phyloP scores from a whole-genome alignment of 2,329 filamentous ascomycete genomes.

The Sporothrix inflata region DNA sequence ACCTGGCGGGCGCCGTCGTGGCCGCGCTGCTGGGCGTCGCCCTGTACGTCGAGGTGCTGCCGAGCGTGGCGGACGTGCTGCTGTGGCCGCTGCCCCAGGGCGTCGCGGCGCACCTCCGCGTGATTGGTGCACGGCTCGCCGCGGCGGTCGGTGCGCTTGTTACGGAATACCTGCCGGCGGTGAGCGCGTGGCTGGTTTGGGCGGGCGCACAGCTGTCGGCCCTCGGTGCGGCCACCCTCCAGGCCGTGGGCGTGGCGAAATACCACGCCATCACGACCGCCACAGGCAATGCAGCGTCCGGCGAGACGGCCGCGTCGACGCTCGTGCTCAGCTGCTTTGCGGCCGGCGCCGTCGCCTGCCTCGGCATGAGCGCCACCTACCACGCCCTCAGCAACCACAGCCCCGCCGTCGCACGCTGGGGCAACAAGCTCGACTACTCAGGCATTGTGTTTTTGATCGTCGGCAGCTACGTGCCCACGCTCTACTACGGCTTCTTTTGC shows the following conservation, averaged over 20 bases:
- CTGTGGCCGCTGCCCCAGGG: not conserved
- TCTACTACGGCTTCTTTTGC: slow-evolving; percentile 86
- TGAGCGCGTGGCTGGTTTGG: not conserved
- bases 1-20: slow-evolving; percentile 65
- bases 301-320: slow-evolving; percentile 56
- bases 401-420: slow-evolving; percentile 73
- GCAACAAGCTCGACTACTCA: slow-evolving; percentile 92
- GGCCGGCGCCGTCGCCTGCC: slow-evolving; percentile 68
- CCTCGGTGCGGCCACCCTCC: not conserved
- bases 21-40: slow-evolving; percentile 56
- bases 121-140: not conserved
- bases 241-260: not conserved
- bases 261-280: slow-evolving; percentile 5
- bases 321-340: slow-evolving; percentile 79
- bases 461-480: slow-evolving; percentile 83
- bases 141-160: not conserved
- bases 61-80: slow-evolving; percentile 2
- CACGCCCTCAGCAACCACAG: slow-evolving; percentile 89
- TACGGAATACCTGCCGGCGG: not conserved
- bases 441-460: slow-evolving; percentile 92
- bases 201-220: not conserved
- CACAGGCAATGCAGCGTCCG: not conserved
- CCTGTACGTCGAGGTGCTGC: slow-evolving; percentile 50
- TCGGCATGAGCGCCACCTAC: slow-evolving; percentile 82
- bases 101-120: not conserved